Base-by-base conservation (phyloP, 805 yeast genomes). In the Cyberlindnera mississippiensis region DNA sequence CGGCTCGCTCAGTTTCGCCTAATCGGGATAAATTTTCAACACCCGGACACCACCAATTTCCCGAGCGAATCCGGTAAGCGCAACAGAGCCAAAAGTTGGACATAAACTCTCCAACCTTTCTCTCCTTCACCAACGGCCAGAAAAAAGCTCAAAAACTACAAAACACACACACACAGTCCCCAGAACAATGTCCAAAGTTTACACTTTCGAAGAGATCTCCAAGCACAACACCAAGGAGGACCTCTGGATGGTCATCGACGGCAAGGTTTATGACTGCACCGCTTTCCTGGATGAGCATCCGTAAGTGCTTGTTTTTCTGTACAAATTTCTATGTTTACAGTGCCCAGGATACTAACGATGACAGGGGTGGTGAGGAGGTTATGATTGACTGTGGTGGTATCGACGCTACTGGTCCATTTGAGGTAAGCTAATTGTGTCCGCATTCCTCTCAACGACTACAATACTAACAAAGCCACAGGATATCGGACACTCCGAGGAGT, bases 401-500 rank as follows among this genome's bases (percentile, higher is more conserved):
- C 43, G 96, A 88, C 61, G 91, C 90, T 37, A 85, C 96, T 13
- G 78, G 77, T 42, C 80, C 89, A 34, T 79, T 91, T 77, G 81
- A 73, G 55, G 61, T 73, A 47, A 71, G 74, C 54, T 67, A 10
- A 14, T 17, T n/a, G 18, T 8, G 14, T n/a, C 6, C n/a, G n/a
- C n/a, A n/a, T n/a, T 18, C 24, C 24, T 20, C 24, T 6, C 9
- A 20, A 20, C 6, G 24, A 9, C 8, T 9, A 20, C 9, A 9
- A 9, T 20, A 44, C 44, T 14, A 24, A 22, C 36, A 11, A 2
- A 14, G n/a, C n/a, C 14, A 30, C 74, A 41, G 80, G 96, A 88
- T 59, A 90, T 93, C 61, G 99, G 99, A 28, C 99, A 93, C 68
- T 88, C 98, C 28, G 97, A 90, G 49, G 96, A 90, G 53, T 98